phyloP scores from a whole-genome alignment of 2,329 filamentous ascomycete genomes.

The Metarhizium robertsii region DNA sequence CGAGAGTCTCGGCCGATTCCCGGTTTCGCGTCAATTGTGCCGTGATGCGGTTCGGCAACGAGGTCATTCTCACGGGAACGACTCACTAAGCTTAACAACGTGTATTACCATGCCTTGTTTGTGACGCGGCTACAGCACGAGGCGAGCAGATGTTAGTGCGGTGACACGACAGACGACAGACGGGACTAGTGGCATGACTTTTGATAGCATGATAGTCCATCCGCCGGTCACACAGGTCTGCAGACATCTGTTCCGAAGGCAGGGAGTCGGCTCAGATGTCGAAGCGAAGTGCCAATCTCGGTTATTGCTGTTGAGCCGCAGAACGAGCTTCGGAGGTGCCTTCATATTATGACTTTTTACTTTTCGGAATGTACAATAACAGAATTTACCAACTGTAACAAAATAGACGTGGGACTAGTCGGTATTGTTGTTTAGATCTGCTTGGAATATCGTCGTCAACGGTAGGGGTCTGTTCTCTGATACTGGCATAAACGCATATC shows the following conservation, averaged over 20 bases:
- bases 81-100: neutral
- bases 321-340: neutral
- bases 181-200: neutral
- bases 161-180: neutral
- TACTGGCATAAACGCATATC: no score
- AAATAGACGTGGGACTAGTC: neutral
- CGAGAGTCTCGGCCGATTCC: neutral
- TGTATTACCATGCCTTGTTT: neutral
- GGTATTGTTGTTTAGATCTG: neutral
- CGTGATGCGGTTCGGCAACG: neutral
- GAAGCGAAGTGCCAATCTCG: conserved; percentile 2
- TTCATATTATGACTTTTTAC: neutral
- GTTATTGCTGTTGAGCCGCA: neutral
- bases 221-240: neutral
- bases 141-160: conserved; percentile 1
- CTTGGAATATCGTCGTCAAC: neutral
- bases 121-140: neutral
- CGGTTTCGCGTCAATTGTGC: neutral
- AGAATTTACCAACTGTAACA: neutral
- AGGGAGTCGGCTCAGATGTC: neutral
- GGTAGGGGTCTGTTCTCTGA: no score
- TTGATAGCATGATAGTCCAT: neutral
- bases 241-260: neutral
- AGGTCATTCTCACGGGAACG: neutral
- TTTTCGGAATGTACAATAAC: neutral